phyloP scores from a whole-genome alignment of 148 eudicot genomes.

The Chenopodium quinoa region DNA sequence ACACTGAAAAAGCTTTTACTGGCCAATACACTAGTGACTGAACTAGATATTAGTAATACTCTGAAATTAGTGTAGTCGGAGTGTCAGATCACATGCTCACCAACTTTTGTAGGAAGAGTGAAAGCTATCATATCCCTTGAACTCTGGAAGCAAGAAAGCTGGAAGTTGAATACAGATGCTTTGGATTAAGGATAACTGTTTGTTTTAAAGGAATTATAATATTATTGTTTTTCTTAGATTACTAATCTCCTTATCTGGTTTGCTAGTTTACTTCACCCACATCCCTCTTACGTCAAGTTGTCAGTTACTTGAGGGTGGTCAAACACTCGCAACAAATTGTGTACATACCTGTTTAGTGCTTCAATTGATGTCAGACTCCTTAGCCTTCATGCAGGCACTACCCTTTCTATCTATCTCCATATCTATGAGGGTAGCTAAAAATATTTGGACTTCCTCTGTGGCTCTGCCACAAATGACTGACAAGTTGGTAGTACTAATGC shows the following conservation, averaged over 20 bases:
- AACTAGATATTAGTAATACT: background rate
- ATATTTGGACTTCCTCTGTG: background rate
- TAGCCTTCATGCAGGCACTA: background rate
- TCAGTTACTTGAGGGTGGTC: background rate
- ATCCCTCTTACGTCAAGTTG: background rate
- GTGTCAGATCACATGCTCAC: background rate
- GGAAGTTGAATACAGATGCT: background rate
- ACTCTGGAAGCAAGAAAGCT: background rate
- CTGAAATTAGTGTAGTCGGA: background rate
- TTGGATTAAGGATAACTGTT: background rate
- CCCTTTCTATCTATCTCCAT: background rate
- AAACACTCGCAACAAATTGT: background rate
- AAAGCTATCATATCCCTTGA: background rate
- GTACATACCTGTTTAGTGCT: background rate
- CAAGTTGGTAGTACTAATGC: background rate
- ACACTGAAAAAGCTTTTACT: background rate
- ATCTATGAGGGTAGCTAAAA: background rate
- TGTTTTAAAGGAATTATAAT: background rate
- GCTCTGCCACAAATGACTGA: background rate
- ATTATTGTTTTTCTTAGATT: background rate
- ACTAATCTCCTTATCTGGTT: background rate
- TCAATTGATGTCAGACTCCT: background rate
- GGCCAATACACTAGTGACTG: slow-evolving; percentile 5
- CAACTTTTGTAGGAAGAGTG: background rate
- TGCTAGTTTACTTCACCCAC: background rate